Conservation (phyloP, 805 yeast species). For the Jamesozyma gamospora region DNA sequence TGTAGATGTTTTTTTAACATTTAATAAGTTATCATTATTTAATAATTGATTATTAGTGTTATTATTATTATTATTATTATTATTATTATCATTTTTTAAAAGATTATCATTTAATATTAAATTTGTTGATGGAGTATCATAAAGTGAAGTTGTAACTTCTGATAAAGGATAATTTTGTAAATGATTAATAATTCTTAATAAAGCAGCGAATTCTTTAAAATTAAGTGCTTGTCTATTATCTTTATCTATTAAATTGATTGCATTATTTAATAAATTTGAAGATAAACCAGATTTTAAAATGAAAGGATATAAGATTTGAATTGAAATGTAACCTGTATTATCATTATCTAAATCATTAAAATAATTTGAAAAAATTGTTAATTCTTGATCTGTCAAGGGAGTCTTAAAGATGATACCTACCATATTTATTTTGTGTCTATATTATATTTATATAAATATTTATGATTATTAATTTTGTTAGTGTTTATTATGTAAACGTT, state of each 20-base stretch:
- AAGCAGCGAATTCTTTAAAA: constrained; percentile 70
- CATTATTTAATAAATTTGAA: constrained; percentile 66
- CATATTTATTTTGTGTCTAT: too few species aligned
- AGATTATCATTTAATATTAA: not conserved
- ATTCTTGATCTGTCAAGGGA: constrained; percentile 61
- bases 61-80: not conserved
- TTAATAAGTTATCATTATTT: not conserved
- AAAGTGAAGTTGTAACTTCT: constrained; percentile 37
- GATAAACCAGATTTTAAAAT: constrained; percentile 80
- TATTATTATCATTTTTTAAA: not conserved
- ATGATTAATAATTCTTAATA: constrained; percentile 81
- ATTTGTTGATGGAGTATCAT: constrained; percentile 17
- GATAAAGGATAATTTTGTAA: constrained; percentile 54
- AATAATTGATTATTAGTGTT: not conserved
- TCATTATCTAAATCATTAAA: constrained; percentile 75
- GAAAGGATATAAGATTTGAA: constrained; percentile 71
- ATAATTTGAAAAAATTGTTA: constrained; percentile 57
- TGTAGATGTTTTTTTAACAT: not conserved
- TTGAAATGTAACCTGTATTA: constrained; percentile 70
- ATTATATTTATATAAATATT: too few species aligned
- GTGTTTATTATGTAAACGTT: too few species aligned
- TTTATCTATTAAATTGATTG: constrained; percentile 86
- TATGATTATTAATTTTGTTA: too few species aligned
- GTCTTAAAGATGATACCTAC: constrained; percentile 22
- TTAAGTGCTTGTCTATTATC: constrained; percentile 74